These are phyloP conservation scores for Lotus japonicus DNA, from an alignment of 306 rosid species.

Conservation along the genomic window DNA sequence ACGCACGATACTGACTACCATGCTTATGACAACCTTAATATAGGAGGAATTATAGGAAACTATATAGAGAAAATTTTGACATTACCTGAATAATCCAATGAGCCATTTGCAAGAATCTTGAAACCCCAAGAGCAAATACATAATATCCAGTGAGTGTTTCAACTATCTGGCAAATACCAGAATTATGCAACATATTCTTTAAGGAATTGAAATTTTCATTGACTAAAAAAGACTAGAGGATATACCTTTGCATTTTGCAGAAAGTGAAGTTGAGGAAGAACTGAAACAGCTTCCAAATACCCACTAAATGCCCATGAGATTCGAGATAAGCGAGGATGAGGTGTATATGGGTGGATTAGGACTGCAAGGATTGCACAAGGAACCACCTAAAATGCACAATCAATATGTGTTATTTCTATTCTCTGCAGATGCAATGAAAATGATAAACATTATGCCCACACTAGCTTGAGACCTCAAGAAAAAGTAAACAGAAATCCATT, in stretches of 20 bases:
- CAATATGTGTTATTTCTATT: background rate
- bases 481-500: background rate
- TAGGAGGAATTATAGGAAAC: background rate
- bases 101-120: constrained; percentile 67
- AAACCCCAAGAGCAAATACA: constrained; percentile 77
- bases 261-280: constrained; percentile 68
- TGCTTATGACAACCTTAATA: background rate
- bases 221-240: background rate
- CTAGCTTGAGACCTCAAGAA: background rate
- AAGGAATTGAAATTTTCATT: background rate
- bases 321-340: background rate
- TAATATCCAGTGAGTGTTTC: constrained; percentile 82
- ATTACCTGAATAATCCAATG: constrained; percentile 68
- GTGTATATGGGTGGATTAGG: constrained; percentile 34
- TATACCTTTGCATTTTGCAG: constrained; percentile 82
- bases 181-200: background rate
- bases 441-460: background rate
- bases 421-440: background rate
- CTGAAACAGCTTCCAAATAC: constrained; percentile 65
- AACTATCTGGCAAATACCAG: constrained; percentile 42
- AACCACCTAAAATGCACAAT: constrained; percentile 36
- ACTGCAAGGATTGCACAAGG: constrained; percentile 47
- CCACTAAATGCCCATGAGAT: constrained; percentile 54
- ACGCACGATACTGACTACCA: too few species aligned
- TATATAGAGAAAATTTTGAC: background rate